A percentile compares a stretch with the other conserved stretches of the same genome.
These are phyloP conservation scores for Beauveria asiatica DNA, from an alignment of 2,329 filamentous ascomycete species.

Conservation along the genomic window DNA sequence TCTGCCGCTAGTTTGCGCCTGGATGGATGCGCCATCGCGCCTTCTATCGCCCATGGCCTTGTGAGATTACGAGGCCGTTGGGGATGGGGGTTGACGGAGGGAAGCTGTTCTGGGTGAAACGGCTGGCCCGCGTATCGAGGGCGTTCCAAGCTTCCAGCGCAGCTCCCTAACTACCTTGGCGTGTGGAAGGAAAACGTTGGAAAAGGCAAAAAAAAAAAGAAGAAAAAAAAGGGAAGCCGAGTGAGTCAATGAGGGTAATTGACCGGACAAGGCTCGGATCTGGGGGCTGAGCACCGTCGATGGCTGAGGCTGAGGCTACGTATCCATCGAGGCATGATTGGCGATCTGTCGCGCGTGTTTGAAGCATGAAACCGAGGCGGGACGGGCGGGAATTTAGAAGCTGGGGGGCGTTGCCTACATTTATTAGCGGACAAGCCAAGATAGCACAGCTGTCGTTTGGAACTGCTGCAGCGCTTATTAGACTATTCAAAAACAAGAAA, in stretches of 20 bases:
- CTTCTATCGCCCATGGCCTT: not conserved
- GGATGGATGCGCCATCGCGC: not conserved
- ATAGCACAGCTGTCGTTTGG: no score
- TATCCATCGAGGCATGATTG: not conserved
- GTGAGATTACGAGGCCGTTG: not conserved
- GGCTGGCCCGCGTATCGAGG: not conserved
- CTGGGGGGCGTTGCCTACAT: no score
- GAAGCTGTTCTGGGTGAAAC: not conserved
- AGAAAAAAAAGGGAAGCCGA: not conserved
- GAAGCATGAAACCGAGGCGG: constrained; percentile 1
- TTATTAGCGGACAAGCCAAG: no score
- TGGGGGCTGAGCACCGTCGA: not conserved
- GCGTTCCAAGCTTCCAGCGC: not conserved
- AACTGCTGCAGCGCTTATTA: not conserved
- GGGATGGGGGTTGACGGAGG: no score
- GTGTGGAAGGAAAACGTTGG: no score
- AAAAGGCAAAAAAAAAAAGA: not conserved
- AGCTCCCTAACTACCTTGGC: not conserved
- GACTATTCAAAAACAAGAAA: no score
- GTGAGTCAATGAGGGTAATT: not conserved
- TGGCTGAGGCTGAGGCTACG: not conserved
- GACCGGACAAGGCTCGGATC: not conserved
- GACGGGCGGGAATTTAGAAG: not conserved
- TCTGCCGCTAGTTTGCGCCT: constrained; percentile 1
- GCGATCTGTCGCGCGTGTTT: not conserved